phyloP scores from a whole-genome alignment of 805 yeast genomes.

The Tetrapisispora pingtungensis region DNA sequence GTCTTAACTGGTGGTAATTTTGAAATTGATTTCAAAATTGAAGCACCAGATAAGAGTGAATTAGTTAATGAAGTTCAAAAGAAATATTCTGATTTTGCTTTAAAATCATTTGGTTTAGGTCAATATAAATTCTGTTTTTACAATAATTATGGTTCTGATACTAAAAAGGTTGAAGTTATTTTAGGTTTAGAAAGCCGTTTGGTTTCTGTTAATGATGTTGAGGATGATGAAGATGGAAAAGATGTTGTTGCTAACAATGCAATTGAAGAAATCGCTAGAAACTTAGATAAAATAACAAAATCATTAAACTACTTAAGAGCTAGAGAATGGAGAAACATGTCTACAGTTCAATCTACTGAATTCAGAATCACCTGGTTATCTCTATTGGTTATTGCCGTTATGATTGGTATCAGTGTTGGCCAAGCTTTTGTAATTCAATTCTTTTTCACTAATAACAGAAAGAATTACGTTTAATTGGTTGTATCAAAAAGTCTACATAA shows the following conservation, averaged over 20 bases:
- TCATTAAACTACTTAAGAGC: constrained; percentile 82
- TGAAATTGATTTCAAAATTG: constrained; percentile 54
- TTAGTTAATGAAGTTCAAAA: constrained; percentile 44
- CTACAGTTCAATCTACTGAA: constrained; percentile 75
- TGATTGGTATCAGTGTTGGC: constrained; percentile 65
- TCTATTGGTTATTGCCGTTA: constrained; percentile 55
- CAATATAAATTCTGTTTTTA: constrained; percentile 59
- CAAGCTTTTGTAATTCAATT: constrained; percentile 78
- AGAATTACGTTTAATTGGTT: constrained; percentile 2
- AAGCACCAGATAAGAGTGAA: constrained; percentile 41
- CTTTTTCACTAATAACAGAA: constrained; percentile 43
- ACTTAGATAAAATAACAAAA: constrained; percentile 47
- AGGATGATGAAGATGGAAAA: constrained; percentile 32
- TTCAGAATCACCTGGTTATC: constrained; percentile 70
- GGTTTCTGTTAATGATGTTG: constrained; percentile 23
- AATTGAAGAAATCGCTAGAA: constrained; percentile 47
- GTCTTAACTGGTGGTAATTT: constrained; percentile 61
- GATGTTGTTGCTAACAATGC: constrained; percentile 46
- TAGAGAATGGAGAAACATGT: constrained; percentile 93
- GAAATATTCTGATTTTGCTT: constrained; percentile 53
- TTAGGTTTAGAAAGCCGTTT: constrained; percentile 38
- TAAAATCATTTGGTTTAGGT: constrained; percentile 48
- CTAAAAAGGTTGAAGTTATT: constrained; percentile 56
- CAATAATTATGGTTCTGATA: constrained; percentile 53
- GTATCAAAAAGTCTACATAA: background rate